phyloP scores from a whole-genome alignment of 208 protist genomes.

The Wallacemonas sp. region DNA sequence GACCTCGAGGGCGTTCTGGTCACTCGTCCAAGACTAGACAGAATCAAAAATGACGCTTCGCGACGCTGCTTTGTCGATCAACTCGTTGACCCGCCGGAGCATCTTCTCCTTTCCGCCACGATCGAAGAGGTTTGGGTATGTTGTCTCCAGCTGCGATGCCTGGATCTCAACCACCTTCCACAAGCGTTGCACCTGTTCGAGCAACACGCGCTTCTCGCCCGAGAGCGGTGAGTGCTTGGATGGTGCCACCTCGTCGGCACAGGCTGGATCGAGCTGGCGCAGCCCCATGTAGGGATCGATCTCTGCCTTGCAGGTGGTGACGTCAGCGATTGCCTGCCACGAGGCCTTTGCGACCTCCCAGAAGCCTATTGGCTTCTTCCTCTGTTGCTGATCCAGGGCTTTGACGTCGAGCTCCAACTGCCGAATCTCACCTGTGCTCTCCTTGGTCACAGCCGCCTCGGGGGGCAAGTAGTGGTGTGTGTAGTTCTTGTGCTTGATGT shows the following conservation, averaged over 20 bases:
- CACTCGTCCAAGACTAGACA: conserved; percentile 14
- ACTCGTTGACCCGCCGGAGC: conserved; percentile 30
- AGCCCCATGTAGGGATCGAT: conserved; percentile 34
- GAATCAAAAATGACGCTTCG: conserved; percentile 76
- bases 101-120: conserved; percentile 58
- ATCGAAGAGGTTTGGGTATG: conserved; percentile 65
- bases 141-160: conserved; percentile 57
- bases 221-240: conserved; percentile 57
- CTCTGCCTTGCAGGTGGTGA: conserved; percentile 66
- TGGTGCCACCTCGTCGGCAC: conserved; percentile 32
- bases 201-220: conserved; percentile 48
- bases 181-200: conserved; percentile 46
- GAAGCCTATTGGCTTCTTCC: conserved; percentile 21
- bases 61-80: conserved; percentile 56
- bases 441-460: conserved; percentile 4
- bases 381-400: conserved; percentile 29
- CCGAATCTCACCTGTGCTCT: conserved; percentile 9
- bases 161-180: conserved; percentile 63
- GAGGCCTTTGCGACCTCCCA: conserved; percentile 27
- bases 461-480: conserved; percentile 39
- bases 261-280: conserved; percentile 17
- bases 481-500: conserved; percentile 65
- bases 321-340: conserved; percentile 29
- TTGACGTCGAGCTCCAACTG: conserved; percentile 23
- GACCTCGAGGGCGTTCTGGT: background rate